Percentiles rank a stretch among this genome's conserved stretches.
These are phyloP conservation scores for Spongiforma sp. DNA, from an alignment of 1,284 basidiomycete genomes.

Conservation along the genomic window DNA sequence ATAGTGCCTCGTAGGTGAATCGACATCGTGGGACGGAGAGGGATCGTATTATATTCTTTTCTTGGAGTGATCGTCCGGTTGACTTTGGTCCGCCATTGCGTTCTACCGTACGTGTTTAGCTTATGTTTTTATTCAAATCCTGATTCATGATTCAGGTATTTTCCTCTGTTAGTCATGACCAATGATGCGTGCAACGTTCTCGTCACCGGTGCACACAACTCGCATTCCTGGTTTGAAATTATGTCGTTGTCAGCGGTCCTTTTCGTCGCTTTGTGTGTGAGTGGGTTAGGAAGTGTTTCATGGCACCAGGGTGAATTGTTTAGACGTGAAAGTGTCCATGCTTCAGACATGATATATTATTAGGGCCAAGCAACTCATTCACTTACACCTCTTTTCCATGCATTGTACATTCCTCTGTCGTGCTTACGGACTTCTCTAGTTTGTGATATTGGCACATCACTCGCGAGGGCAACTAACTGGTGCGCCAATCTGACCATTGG, in stretches of 20 bases:
- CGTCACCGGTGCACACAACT: slow-evolving; percentile 67
- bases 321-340: slow-evolving; percentile 74
- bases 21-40: slow-evolving; percentile 77
- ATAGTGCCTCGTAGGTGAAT: slow-evolving; percentile 57
- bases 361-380: too few species aligned
- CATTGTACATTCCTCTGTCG: too few species aligned
- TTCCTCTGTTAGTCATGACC: slow-evolving; percentile 61
- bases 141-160: background rate
- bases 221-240: slow-evolving; percentile 66
- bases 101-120: slow-evolving; percentile 67
- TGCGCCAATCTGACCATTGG: slow-evolving; percentile 79
- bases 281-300: slow-evolving; percentile 77
- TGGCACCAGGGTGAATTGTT: slow-evolving; percentile 92
- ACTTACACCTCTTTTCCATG: too few species aligned
- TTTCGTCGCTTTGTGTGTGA: slow-evolving; percentile 85
- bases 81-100: slow-evolving; percentile 70
- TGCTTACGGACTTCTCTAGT: too few species aligned
- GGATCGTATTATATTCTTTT: slow-evolving; percentile 77
- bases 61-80: slow-evolving; percentile 82
- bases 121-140: background rate
- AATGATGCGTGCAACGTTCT: slow-evolving; percentile 68
- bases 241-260: slow-evolving; percentile 83
- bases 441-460: slow-evolving; percentile 80
- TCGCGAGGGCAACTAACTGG: slow-evolving; percentile 86
- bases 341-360: too few species aligned